These are phyloP conservation scores for Lycium barbarum DNA, from an alignment of 257 asterid genomes.

Conservation along the genomic window DNA sequence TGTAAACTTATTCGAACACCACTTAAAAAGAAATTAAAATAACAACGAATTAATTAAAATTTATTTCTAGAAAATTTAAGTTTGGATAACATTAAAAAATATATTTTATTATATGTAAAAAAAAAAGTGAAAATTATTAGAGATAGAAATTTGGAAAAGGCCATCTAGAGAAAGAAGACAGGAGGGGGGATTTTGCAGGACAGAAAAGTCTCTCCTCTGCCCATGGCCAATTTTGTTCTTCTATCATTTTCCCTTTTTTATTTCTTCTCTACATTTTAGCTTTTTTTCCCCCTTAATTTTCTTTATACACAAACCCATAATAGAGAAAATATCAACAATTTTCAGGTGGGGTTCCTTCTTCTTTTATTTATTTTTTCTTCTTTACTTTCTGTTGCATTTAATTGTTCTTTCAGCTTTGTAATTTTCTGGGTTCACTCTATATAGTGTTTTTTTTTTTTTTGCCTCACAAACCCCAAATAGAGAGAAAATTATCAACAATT, in stretches of 20 bases:
- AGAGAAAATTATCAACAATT: neutral
- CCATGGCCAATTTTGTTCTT: constrained; percentile 47
- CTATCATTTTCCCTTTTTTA: constrained; percentile 30
- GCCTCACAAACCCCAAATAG: no score
- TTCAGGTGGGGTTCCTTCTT: neutral
- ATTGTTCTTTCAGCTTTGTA: neutral
- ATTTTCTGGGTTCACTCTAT: neutral
- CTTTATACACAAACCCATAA: no score
- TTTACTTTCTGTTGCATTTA: neutral
- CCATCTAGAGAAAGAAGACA: neutral
- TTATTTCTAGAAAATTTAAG: no score
- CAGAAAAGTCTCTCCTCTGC: constrained; percentile 44
- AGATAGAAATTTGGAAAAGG: constrained; percentile 9
- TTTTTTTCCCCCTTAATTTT: neutral
- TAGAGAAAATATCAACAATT: neutral
- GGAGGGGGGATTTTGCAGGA: constrained; percentile 32
- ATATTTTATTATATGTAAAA: neutral
- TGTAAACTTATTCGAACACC: neutral
- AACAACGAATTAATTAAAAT: no score
- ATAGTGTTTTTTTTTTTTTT: no score
- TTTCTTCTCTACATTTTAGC: neutral
- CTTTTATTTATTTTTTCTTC: no score
- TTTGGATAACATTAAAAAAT: no score
- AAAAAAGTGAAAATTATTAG: constrained; percentile 23
- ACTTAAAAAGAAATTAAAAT: neutral